Evolutionary conservation across 495 filamentous ascomycete genomes (phyloP).

Genomic region (Penicillium antarcticum): DNA sequence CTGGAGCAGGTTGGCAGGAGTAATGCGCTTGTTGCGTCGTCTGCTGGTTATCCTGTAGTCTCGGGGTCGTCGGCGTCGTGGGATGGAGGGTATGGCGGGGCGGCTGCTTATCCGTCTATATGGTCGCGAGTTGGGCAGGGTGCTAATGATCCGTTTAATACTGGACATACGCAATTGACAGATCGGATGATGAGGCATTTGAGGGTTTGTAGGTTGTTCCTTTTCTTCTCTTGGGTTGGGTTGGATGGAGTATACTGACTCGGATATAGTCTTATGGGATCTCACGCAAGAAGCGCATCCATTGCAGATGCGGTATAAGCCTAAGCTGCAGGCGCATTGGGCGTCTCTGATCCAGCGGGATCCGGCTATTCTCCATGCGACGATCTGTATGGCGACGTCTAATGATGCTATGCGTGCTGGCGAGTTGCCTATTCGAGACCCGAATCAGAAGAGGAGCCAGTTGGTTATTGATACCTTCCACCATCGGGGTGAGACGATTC

Average conservation of each 20-base stretch:
- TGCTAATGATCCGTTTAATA: slow-evolving; percentile 40
- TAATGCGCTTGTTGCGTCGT: slow-evolving; percentile 9
- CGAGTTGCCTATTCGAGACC: slow-evolving; percentile 37
- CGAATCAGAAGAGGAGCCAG: slow-evolving; percentile 30
- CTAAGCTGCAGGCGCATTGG: slow-evolving; percentile 42
- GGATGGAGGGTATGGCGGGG: slow-evolving; percentile 13
- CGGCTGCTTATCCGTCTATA: slow-evolving; percentile 13
- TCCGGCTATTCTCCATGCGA: slow-evolving; percentile 41
- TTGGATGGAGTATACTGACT: slow-evolving; percentile 11
- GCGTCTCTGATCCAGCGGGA: slow-evolving; percentile 36
- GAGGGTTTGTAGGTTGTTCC: slow-evolving; percentile 33
- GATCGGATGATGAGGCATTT: slow-evolving; percentile 44
- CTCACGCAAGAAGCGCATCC: slow-evolving; percentile 41
- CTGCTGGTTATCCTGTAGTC: slow-evolving; percentile 4
- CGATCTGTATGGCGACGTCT: slow-evolving; percentile 42
- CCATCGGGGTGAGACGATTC: slow-evolving; percentile 46
- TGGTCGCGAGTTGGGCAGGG: slow-evolving; percentile 33
- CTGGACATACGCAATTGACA: slow-evolving; percentile 38
- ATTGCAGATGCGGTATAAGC: slow-evolving; percentile 36
- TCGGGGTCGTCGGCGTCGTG: slow-evolving; percentile 1
- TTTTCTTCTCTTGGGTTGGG: no score
- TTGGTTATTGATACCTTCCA: slow-evolving; percentile 44
- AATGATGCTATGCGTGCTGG: slow-evolving; percentile 38
- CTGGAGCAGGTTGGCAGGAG: slow-evolving; percentile 5
- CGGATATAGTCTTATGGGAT: slow-evolving; percentile 35